phyloP scores from a whole-genome alignment of 208 protist genomes.

The Trypanosoma melophagium region DNA sequence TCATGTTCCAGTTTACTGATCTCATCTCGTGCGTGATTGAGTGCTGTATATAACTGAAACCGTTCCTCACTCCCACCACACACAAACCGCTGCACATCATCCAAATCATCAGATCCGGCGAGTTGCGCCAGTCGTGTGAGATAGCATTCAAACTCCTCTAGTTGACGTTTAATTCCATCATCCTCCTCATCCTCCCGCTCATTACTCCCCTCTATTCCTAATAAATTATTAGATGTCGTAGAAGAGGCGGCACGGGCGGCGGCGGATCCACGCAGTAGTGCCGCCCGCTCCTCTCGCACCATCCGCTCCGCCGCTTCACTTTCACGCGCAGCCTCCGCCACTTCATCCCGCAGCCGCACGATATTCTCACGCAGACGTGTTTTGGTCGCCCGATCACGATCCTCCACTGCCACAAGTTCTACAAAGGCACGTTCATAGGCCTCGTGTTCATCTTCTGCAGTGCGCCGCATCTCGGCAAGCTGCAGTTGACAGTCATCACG shows the following conservation, averaged over 20 bases:
- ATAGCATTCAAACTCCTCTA: constrained; percentile 48
- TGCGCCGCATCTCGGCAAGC: constrained; percentile 38
- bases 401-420: constrained; percentile 69
- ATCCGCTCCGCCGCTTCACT: constrained; percentile 19
- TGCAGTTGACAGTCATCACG: constrained; percentile 53
- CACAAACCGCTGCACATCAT: constrained; percentile 58
- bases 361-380: constrained; percentile 45
- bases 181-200: constrained; percentile 2
- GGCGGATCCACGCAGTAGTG: no score
- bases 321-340: constrained; percentile 36
- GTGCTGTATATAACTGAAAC: constrained; percentile 54
- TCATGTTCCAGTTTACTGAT: constrained; percentile 36
- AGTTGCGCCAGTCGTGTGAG: constrained; percentile 47
- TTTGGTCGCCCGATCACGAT: constrained; percentile 48
- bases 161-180: constrained; percentile 15
- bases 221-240: no score
- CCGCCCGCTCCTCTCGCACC: constrained; percentile 11
- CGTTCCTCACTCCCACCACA: constrained; percentile 43
- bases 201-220: background rate
- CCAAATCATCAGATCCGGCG: constrained; percentile 43
- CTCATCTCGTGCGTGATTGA: constrained; percentile 50
- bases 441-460: constrained; percentile 41
- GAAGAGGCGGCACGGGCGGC: background rate
- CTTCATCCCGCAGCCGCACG: constrained; percentile 40
- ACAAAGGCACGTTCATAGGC: constrained; percentile 72